Evolutionary conservation across 306 rosid genomes (phyloP), one percentile per base, ranked within the genome.

Genomic region (Dalbergia cultrata): DNA sequence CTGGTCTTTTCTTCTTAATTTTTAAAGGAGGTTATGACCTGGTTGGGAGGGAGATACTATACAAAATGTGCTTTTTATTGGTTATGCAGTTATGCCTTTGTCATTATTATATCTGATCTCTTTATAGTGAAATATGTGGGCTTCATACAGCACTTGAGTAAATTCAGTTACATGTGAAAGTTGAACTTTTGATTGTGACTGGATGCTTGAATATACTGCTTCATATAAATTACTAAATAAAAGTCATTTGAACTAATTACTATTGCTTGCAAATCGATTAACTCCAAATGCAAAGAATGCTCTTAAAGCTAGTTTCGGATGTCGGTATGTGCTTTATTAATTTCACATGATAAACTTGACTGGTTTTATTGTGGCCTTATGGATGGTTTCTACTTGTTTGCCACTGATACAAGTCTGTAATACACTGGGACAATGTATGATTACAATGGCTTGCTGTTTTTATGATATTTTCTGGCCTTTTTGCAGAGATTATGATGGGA

Each of bases 401-500:
- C 35, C 45, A 54, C 52, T 17, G 19, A 47, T 69, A 16, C 41
- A 54, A 66, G 67, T 57, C 62, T 19, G 70, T 63, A 43, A 31
- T 49, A 43, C 16, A 54, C 52, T 56, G 9, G 69, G 62, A 21
- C 39, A 60, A n/a, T 49, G 7, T 50, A 64, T 52, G 34, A 43
- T 50, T 85, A 37, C 50, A 41, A 34, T 68, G 73, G 22, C 10
- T 74, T 72, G 14, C 83, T 16, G 58, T 81, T 62, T 72, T 54
- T 17, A 1, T 45, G 21, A n/a, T 47, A 26, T 26, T 57, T 73
- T 6, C 31, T 53, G 63, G 69, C 13, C 10, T 52, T 79, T 72
- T 37, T 86, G 85, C 91, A 95, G 97, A 86, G 97, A 95, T 91
- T 91, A 84, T 74, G 99, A 93, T 74, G 99, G 99, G 39, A 95